These are phyloP conservation scores for Coemansia sp. DNA, from an alignment of 192 early-diverging fungal genomes.

Conservation along the genomic window DNA sequence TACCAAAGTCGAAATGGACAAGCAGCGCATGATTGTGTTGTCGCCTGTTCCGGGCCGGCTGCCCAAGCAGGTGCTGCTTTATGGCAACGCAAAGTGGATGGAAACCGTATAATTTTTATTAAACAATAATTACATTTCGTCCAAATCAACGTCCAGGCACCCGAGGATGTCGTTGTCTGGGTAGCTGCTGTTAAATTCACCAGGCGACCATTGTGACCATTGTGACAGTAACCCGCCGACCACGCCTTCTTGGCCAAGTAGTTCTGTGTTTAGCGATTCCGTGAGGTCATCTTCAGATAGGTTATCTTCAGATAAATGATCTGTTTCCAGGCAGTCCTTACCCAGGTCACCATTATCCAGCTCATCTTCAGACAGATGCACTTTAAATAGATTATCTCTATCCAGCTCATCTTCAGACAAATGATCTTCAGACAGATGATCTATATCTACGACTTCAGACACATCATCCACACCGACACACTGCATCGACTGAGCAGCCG, in stretches of 20 bases:
- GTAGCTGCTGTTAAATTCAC: neutral
- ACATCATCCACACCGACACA: no score
- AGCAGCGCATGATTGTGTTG: constrained; percentile 78
- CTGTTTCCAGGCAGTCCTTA: no score
- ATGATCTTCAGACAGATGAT: no score
- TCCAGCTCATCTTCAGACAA: no score
- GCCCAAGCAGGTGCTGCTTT: constrained; percentile 78
- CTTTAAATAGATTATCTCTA: no score
- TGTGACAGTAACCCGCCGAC: constrained; percentile 43
- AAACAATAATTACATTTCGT: constrained; percentile 33
- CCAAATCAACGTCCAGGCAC: constrained; percentile 46
- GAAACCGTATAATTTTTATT: constrained; percentile 56
- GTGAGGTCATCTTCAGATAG: neutral
- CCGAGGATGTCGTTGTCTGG: constrained; percentile 31
- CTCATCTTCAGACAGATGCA: no score
- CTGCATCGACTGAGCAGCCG: constrained; percentile 6
- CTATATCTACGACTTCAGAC: no score
- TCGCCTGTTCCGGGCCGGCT: constrained; percentile 86
- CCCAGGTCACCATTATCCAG: no score
- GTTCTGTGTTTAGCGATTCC: neutral
- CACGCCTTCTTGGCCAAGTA: constrained; percentile 26
- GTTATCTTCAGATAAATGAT: no score
- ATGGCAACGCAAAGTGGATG: constrained; percentile 91
- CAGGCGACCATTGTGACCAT: constrained; percentile 32
- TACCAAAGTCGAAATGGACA: constrained; percentile 73